Percentiles rank a stretch among this genome's conserved stretches.
Evolutionary conservation across 148 eudicot genomes (phyloP).

Genomic region (Vaccinium darrowii): DNA sequence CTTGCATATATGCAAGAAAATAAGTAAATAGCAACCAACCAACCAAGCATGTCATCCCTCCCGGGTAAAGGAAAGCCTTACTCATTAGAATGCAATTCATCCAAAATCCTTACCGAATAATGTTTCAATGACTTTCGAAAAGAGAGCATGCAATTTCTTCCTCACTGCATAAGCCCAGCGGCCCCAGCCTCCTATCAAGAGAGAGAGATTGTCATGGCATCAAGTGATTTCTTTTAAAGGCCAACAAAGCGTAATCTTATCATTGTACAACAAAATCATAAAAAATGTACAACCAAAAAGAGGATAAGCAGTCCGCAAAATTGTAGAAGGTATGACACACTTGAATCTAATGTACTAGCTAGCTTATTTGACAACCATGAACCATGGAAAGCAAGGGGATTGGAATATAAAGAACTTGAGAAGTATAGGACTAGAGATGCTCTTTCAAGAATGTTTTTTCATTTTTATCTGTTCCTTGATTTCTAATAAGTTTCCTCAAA

Average conservation of each 20-base stretch:
- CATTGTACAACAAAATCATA: background rate
- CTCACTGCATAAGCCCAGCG: background rate
- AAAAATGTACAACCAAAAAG: background rate
- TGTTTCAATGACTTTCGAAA: background rate
- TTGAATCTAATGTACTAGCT: too few species aligned
- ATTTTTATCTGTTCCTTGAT: background rate
- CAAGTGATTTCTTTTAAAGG: background rate
- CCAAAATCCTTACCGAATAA: background rate
- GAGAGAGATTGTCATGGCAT: background rate
- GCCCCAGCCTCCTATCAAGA: background rate
- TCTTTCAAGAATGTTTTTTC: background rate
- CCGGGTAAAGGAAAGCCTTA: background rate
- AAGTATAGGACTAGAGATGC: background rate
- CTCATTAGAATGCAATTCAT: background rate
- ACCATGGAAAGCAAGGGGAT: background rate
- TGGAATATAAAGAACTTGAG: background rate
- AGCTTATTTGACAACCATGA: background rate
- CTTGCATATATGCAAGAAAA: too few species aligned
- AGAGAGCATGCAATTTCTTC: background rate
- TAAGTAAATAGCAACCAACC: too few species aligned
- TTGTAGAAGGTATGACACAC: background rate
- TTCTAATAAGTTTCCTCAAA: background rate
- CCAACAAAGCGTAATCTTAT: background rate
- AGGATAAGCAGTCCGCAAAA: too few species aligned
- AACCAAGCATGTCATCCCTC: background rate